A percentile compares a stretch with the other conserved stretches of the same genome.
phyloP scores from a whole-genome alignment of 768 basidiomycete species.

The Megacollybia marginata region DNA sequence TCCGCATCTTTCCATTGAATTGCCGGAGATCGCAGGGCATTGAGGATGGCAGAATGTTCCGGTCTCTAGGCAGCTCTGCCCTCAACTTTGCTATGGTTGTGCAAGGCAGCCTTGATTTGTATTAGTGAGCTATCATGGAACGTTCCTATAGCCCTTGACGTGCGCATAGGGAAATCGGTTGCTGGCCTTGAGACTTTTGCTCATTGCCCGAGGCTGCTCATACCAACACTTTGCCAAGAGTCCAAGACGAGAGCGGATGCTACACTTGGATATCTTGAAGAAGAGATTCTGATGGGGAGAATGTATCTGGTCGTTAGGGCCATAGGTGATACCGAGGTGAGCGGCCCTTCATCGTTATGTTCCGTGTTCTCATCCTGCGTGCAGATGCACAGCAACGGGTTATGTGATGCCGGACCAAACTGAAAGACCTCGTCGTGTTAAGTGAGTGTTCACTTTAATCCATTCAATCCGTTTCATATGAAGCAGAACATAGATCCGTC shows the following conservation, averaged over 20 bases:
- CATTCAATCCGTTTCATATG: no score
- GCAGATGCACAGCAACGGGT: conserved; percentile 69
- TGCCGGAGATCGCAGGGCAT: conserved; percentile 64
- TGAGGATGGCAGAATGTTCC: conserved; percentile 76
- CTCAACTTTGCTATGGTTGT: conserved; percentile 82
- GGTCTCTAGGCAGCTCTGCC: conserved; percentile 80
- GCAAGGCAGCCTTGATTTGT: conserved; percentile 81
- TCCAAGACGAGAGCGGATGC: conserved; percentile 22
- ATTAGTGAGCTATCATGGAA: conserved; percentile 49
- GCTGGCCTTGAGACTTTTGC: conserved; percentile 68
- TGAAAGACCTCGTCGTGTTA: no score
- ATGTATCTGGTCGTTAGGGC: conserved; percentile 76
- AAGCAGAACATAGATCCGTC: no score
- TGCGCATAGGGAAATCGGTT: not conserved
- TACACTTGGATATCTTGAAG: conserved; percentile 56
- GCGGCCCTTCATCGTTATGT: no score
- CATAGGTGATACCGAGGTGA: conserved; percentile 44
- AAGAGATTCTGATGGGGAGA: conserved; percentile 66
- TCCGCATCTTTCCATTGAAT: conserved; percentile 63
- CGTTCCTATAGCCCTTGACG: not conserved
- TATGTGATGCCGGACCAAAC: conserved; percentile 54
- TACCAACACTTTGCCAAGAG: conserved; percentile 37
- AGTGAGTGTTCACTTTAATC: no score
- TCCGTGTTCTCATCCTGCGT: no score
- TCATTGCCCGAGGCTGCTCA: conserved; percentile 86